Evolutionary conservation across 768 basidiomycete species (phyloP).

Genomic region (Clavaria fumosa): DNA sequence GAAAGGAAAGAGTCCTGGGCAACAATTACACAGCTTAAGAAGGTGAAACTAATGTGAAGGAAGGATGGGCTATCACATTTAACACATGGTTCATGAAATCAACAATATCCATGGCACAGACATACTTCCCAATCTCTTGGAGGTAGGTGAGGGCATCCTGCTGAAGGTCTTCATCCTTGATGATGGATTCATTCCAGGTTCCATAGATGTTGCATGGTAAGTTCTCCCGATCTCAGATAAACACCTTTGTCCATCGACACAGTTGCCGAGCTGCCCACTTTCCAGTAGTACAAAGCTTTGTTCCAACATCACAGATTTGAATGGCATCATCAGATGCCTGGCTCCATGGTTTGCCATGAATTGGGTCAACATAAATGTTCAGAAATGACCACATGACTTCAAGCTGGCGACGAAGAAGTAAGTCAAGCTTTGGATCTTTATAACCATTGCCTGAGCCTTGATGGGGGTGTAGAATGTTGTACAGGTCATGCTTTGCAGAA

Average conservation of each 20-base stretch:
- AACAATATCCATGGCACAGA: conserved; percentile 10
- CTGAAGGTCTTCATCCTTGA: conserved; percentile 15
- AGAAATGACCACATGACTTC: conserved; percentile 7
- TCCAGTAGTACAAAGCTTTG: neutral
- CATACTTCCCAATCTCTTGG: conserved; percentile 12
- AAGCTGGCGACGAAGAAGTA: conserved; percentile 4
- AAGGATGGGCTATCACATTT: no score
- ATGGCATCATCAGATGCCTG: conserved; percentile 1
- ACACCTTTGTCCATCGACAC: conserved; percentile 11
- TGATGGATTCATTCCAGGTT: conserved; percentile 10
- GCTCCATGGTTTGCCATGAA: conserved; percentile 2
- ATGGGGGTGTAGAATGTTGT: conserved; percentile 8
- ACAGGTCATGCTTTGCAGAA: conserved; percentile 5
- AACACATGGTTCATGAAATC: conserved; percentile 10
- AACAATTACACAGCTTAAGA: no score
- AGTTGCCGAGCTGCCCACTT: conserved; percentile 7
- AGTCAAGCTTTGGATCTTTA: conserved; percentile 7
- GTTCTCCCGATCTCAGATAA: conserved; percentile 11
- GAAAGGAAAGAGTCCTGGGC: no score
- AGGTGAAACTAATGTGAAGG: no score
- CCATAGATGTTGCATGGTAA: conserved; percentile 13
- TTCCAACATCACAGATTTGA: neutral
- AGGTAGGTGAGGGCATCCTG: conserved; percentile 11
- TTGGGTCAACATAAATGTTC: conserved; percentile 3
- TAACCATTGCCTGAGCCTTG: conserved; percentile 6